Evolutionary conservation across 2,329 filamentous ascomycete genomes (phyloP).

Genomic region (Ophiosphaerella narmari): DNA sequence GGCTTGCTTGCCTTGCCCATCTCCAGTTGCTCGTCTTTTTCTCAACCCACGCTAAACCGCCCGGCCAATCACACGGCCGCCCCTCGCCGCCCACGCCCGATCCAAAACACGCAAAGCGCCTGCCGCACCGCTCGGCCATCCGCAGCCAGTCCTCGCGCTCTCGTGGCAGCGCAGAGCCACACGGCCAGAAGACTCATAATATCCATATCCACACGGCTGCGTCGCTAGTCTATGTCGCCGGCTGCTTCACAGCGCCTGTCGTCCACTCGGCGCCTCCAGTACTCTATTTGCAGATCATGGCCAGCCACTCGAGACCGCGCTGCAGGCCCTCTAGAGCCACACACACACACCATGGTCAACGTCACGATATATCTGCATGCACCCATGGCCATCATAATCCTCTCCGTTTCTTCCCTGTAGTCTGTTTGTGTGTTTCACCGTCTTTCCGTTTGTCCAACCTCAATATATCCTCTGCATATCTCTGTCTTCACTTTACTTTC

Average conservation of each 20-base stretch:
- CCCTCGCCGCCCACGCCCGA: slow-evolving; percentile 7
- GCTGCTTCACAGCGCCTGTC: slow-evolving; percentile 26
- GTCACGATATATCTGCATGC: slow-evolving; percentile 23
- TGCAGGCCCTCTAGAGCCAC: slow-evolving; percentile 7
- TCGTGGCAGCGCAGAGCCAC: slow-evolving; percentile 33
- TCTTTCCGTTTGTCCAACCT: slow-evolving; percentile 1
- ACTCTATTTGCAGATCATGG: slow-evolving; percentile 38
- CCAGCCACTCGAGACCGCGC: slow-evolving; percentile 16
- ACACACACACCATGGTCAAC: slow-evolving; percentile 10
- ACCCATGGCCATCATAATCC: too few species aligned
- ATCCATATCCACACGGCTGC: slow-evolving; percentile 25
- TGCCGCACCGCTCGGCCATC: slow-evolving; percentile 36
- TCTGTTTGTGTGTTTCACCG: slow-evolving; percentile 3
- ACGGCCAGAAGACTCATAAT: slow-evolving; percentile 29
- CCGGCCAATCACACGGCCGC: slow-evolving; percentile 39
- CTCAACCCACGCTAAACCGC: slow-evolving; percentile 23
- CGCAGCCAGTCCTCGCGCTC: slow-evolving; percentile 9
- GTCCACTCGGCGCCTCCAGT: slow-evolving; percentile 40
- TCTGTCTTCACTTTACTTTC: slow-evolving; percentile 11
- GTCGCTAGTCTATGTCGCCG: slow-evolving; percentile 17
- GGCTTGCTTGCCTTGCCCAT: too few species aligned
- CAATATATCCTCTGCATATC: neutral
- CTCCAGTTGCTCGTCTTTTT: slow-evolving; percentile 15
- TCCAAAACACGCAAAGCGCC: slow-evolving; percentile 39
- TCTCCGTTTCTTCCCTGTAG: slow-evolving; percentile 5